These are phyloP conservation scores for Aspergillus pseudoviridinutans DNA, from an alignment of 2,329 filamentous ascomycete genomes.

Conservation along the genomic window DNA sequence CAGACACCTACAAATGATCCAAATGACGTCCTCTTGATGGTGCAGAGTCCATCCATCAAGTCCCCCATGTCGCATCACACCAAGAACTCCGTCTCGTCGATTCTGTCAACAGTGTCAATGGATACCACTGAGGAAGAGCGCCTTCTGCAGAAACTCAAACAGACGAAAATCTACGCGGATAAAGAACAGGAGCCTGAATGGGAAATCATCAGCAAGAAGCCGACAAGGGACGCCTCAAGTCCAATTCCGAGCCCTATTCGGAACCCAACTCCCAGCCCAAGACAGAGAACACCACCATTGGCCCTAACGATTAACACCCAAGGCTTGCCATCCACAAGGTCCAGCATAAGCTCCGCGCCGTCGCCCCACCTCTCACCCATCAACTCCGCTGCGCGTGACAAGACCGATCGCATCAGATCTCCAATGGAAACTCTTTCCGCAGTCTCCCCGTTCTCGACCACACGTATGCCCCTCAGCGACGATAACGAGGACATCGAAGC, in stretches of 20 bases:
- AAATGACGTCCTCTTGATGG: conserved; percentile 6
- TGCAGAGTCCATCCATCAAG: conserved; percentile 4
- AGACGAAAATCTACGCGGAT: conserved; percentile 13
- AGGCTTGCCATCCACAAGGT: conserved; percentile 8
- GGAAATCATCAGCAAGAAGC: conserved; percentile 20
- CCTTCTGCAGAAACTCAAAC: conserved; percentile 14
- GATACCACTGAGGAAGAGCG: conserved; percentile 12
- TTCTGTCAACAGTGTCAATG: conserved; percentile 13
- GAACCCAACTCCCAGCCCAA: background rate
- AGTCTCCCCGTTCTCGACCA: conserved; percentile 13
- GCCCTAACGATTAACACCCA: conserved; percentile 13
- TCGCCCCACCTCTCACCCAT: conserved; percentile 16
- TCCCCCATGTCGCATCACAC: conserved; percentile 8
- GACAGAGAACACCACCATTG: conserved; percentile 1
- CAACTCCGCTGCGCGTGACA: conserved; percentile 6
- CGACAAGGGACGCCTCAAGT: background rate
- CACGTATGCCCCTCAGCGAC: conserved; percentile 15
- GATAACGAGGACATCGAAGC: conserved; percentile 9
- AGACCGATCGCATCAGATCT: conserved; percentile 13
- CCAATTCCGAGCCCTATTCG: background rate
- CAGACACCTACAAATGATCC: conserved; percentile 15
- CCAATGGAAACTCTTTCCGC: conserved; percentile 10
- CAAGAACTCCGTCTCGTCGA: conserved; percentile 16
- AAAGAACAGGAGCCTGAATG: conserved; percentile 18
- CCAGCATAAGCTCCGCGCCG: conserved; percentile 7